phyloP scores from a whole-genome alignment of 805 yeast species.

The Monosporozyma aerobia region DNA sequence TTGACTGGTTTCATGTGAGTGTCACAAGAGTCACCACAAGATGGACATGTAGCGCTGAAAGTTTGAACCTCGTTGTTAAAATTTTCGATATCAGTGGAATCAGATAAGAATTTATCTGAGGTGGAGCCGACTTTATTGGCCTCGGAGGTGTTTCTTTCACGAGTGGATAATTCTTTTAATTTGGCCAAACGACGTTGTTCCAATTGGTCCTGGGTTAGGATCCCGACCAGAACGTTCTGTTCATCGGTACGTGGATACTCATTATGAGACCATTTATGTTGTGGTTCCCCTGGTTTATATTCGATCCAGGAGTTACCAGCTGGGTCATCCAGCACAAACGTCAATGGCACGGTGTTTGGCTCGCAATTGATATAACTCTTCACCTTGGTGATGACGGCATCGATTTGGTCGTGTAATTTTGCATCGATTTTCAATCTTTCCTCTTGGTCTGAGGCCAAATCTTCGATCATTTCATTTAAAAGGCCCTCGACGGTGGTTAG shows the following conservation, averaged over 20 bases:
- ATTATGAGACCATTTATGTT: conserved; percentile 81
- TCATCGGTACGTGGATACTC: conserved; percentile 81
- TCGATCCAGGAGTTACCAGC: conserved; percentile 97
- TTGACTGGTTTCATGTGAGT: conserved; percentile 96
- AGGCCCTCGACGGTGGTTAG: conserved; percentile 89
- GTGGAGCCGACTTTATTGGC: conserved; percentile 12
- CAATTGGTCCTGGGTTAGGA: conserved; percentile 53
- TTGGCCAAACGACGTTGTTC: conserved; percentile 31
- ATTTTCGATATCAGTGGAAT: conserved; percentile 75
- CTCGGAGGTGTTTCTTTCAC: conserved; percentile 30
- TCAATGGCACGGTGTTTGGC: conserved; percentile 61
- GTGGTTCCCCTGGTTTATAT: conserved; percentile 73
- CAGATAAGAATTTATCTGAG: conserved; percentile 47
- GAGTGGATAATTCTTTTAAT: conserved; percentile 19
- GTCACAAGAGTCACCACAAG: conserved; percentile 66
- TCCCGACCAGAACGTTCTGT: conserved; percentile 77
- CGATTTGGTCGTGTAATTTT: conserved; percentile 65
- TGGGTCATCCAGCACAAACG: conserved; percentile 81
- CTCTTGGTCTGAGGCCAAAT: conserved; percentile 72
- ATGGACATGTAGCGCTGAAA: conserved; percentile 85
- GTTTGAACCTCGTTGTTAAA: conserved; percentile 85
- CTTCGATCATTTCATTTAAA: conserved; percentile 71
- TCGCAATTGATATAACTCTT: conserved; percentile 54
- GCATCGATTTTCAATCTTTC: conserved; percentile 69
- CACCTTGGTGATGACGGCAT: conserved; percentile 55